Evolutionary conservation across 352 stramenopile genomes (phyloP).

Genomic region (Phytophthora niederhauseri): DNA sequence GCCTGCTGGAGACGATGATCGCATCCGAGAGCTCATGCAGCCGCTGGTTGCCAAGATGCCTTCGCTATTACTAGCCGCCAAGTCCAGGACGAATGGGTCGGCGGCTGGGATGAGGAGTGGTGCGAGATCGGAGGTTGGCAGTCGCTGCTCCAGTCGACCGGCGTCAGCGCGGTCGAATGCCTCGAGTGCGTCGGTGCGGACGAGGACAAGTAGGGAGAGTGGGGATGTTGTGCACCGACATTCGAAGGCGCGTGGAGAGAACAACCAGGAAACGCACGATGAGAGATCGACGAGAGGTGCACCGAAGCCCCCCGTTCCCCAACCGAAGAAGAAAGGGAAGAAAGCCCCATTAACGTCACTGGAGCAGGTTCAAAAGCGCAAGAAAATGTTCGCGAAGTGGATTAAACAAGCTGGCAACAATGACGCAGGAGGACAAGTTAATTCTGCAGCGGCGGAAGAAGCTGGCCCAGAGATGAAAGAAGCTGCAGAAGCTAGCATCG

Average conservation of each 20-base stretch:
- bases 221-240: conserved; percentile 8
- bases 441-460: not conserved
- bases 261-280: conserved; percentile 56
- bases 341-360: conserved; percentile 40
- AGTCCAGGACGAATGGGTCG: conserved; percentile 26
- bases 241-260: conserved; percentile 24
- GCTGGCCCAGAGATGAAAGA: conserved; percentile 8
- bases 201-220: conserved; percentile 14
- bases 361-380: conserved; percentile 68
- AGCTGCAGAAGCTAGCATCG: conserved; percentile 1
- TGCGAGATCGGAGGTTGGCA: conserved; percentile 16
- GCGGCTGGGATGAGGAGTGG: conserved; percentile 11
- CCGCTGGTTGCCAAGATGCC: conserved; percentile 74
- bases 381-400: conserved; percentile 79
- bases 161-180: conserved; percentile 25
- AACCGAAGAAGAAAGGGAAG: conserved; percentile 48
- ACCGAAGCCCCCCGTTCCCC: conserved; percentile 16
- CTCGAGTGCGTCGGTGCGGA: conserved; percentile 26
- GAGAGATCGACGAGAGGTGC: not conserved
- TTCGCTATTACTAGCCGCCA: conserved; percentile 63
- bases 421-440: conserved; percentile 11
- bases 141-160: conserved; percentile 33
- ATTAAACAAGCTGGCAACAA: conserved; percentile 45
- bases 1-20: conserved; percentile 47
- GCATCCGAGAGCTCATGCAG: conserved; percentile 83